These are phyloP conservation scores for Cryptomeria japonica DNA, from an alignment of 75 land plant species.

Conservation along the genomic window DNA sequence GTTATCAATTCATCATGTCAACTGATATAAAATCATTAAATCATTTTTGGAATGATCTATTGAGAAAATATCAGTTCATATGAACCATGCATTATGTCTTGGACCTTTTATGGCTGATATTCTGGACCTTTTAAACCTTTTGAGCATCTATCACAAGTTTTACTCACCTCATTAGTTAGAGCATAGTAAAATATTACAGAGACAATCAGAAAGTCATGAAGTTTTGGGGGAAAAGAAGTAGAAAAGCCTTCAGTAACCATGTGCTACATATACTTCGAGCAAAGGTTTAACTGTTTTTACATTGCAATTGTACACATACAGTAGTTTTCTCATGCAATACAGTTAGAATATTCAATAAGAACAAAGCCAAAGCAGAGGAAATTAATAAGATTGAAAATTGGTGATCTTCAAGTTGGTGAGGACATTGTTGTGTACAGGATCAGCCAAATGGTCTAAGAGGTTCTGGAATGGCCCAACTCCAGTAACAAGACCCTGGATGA, in stretches of 20 bases:
- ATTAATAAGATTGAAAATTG: slow-evolving; percentile 9
- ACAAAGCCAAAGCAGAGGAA: slow-evolving; percentile 7
- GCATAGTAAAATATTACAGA: not conserved
- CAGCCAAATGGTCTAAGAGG: slow-evolving; percentile 88
- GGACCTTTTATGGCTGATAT: not conserved
- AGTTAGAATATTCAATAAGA: not conserved
- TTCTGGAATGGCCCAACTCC: slow-evolving; percentile 91
- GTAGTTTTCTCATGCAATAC: not conserved
- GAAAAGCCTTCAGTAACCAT: not conserved
- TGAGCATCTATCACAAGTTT: not conserved
- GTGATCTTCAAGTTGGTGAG: slow-evolving; percentile 94
- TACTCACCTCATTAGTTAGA: not conserved
- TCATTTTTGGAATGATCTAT: not conserved
- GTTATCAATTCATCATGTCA: not conserved
- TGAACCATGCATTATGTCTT: not conserved
- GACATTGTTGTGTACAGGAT: slow-evolving; percentile 88
- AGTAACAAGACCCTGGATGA: slow-evolving; percentile 74
- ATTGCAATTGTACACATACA: not conserved
- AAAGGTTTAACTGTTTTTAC: not conserved
- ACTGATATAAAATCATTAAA: not conserved
- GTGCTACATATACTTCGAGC: not conserved
- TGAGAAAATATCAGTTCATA: no score
- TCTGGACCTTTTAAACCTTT: no score
- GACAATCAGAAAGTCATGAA: not conserved
- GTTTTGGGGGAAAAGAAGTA: not conserved